Conservation (phyloP, 2,329 filamentous ascomycete species). For the Phialemonium atrogriseum region DNA sequence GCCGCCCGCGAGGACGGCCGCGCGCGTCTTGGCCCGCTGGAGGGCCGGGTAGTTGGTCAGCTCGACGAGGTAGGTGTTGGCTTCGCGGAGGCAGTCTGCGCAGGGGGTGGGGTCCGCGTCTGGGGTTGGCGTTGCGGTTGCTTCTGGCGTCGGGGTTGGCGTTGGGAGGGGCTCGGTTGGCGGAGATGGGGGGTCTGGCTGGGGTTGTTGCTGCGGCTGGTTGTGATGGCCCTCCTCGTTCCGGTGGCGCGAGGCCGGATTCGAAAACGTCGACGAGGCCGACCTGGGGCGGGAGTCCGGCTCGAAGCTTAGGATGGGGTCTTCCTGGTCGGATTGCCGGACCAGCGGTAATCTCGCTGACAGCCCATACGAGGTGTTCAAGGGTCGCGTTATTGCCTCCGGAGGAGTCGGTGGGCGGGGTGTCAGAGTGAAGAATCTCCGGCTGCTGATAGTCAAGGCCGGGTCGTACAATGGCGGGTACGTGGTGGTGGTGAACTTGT, state of each 20-base stretch:
- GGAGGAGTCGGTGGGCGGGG: slow-evolving; percentile 4
- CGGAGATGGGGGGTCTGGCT: too few relatives aligned
- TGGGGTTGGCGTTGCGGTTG: slow-evolving; percentile 1
- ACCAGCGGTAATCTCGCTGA: not conserved
- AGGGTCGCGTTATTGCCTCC: slow-evolving; percentile 3
- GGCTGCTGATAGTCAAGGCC: slow-evolving; percentile 18
- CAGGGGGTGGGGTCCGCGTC: too few relatives aligned
- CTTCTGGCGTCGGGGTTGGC: not conserved
- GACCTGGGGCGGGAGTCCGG: slow-evolving; percentile 1
- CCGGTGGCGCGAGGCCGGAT: slow-evolving; percentile 5
- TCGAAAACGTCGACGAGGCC: slow-evolving; percentile 11
- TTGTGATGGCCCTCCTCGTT: not conserved
- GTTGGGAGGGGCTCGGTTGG: too few relatives aligned
- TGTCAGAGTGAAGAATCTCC: slow-evolving; percentile 17
- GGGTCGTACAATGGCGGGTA: slow-evolving; percentile 21
- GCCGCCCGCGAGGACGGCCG: slow-evolving; percentile 11
- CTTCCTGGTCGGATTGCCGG: not conserved
- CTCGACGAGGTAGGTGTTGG: slow-evolving; percentile 18
- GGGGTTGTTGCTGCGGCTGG: slow-evolving; percentile 1
- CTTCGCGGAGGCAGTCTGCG: slow-evolving; percentile 9
- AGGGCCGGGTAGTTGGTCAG: slow-evolving; percentile 19
- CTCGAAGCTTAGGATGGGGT: not conserved
- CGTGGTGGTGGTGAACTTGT: slow-evolving; percentile 18
- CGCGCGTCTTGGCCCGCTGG: slow-evolving; percentile 11
- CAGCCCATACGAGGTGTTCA: slow-evolving; percentile 6